Base-by-base conservation (phyloP, 2,329 filamentous ascomycete species). In the Clonostachys byssicola region DNA sequence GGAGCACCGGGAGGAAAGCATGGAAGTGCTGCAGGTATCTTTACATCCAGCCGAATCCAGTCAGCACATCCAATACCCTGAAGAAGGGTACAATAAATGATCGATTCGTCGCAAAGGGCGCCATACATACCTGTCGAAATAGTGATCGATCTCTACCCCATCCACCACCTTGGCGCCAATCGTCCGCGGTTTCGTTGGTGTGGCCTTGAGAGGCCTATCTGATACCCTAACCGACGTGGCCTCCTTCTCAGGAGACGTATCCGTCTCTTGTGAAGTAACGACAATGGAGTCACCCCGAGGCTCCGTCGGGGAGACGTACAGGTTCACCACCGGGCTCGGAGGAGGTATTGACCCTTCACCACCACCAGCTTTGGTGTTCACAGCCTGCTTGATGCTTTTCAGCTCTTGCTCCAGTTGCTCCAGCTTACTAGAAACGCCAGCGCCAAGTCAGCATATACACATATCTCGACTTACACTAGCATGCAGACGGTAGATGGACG, bases 371-470 rank as follows among this genome's bases (percentile, higher is more conserved):
- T 30, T 44, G 10, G 17, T 56, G 13, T 65, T 60, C 40, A 81
- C 77, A 41, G 70, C 73, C 52, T 78, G 68, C 54, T 78, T 78
- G 55, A 80, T 79, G 56, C 63, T 74, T 51, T 67, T 71, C n/a
- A 80, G 70, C 56, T 80, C 77, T 50, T 75, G 72, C 44, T 74
- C 76, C 5, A 80, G 63, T 51, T 77, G 72, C 52, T 81, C 77
- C 4, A 81, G 63, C 56, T 81, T 80, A 54, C 77, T 80, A 42
- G 30, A 17, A 30, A 38, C 9, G 39, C 17, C 36, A 39, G 36
- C 36, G 14, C 14, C 14, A n/a, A 39, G 36, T n/a, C 7, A 18
- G 36, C 14, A n/a, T 10, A 39, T n/a, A 14, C 36, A 13, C 36
- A 38, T 5, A 39, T 39, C 36, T 39, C 14, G 23, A 10, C 23